Evolutionary conservation across 805 yeast genomes (phyloP), one percentile per base, ranked within the genome.

Genomic region (Candida boidinii): DNA sequence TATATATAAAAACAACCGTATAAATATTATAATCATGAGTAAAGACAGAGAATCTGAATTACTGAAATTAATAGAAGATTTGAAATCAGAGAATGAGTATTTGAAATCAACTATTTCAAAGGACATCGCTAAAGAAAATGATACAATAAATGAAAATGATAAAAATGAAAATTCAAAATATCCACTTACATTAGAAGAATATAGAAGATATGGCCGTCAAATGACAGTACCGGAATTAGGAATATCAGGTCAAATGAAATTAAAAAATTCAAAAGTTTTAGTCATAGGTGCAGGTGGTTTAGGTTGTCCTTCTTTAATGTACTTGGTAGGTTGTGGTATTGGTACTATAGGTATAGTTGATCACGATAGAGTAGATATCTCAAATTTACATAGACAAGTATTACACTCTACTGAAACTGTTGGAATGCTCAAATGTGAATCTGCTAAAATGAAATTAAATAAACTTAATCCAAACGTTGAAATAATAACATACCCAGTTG

Each of bases 231-330:
- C 94, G 3, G 81, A 74, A 37, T 64, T 87, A 31, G 85, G 87
- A 1, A 32, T 58, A 3, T 37, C 55, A 2, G 68, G 76, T 2
- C 99, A 92, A 52, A 32, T 68, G 7, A 61, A 57, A 27, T 55
- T 92, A 29, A 78, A 76, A 41, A 43, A 54, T 0, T 37, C 90
- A 2, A 70, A 63, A 32, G 71, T 88, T 0, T 55, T 90, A 17
- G 88, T 92, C 0, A 68, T 92, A 7, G 98, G 99, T 1, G 96
- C 96, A 1, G 99, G 98, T 9, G 99, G 99, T 0, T 64, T 92
- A 6, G 97, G 98, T 0, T 80, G 94, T 44, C 96, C 98, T 0
- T 94, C 94, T 0, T 54, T 90, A 30, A 65, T 83, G 27, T 92
- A 92, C 49, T 57, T 92, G 2, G 77, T 79, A 0, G 96, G 94